Evolutionary conservation across 2,329 filamentous ascomycete genomes (phyloP).

Genomic region (Cryphonectria parasitica): DNA sequence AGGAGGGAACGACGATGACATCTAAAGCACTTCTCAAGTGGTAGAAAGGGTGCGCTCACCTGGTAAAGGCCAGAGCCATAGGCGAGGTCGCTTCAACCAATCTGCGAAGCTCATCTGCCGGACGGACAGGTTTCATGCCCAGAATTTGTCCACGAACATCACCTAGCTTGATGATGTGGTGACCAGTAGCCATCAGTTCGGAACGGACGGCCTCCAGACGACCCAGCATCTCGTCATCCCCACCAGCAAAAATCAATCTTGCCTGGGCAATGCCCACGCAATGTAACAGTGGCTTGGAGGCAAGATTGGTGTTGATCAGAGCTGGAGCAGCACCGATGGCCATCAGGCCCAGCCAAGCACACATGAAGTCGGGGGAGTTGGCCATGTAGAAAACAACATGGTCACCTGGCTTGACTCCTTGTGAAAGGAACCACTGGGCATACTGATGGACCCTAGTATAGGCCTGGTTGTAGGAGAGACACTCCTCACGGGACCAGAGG

Average conservation of each 20-base stretch:
- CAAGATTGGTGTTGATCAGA: conserved; percentile 72
- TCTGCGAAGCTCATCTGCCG: conserved; percentile 58
- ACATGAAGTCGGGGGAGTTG: conserved; percentile 70
- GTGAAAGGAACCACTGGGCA: conserved; percentile 62
- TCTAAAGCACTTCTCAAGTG: neutral
- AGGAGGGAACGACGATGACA: neutral
- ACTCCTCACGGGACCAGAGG: conserved; percentile 68
- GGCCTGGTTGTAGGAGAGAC: conserved; percentile 62
- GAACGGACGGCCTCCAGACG: conserved; percentile 62
- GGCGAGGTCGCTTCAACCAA: conserved; percentile 57
- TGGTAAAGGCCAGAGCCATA: conserved; percentile 71
- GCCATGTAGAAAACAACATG: conserved; percentile 69
- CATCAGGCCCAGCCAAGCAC: conserved; percentile 67
- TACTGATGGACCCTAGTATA: conserved; percentile 63
- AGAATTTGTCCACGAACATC: conserved; percentile 47
- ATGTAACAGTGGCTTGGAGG: conserved; percentile 66
- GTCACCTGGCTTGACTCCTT: conserved; percentile 62
- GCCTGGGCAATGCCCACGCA: conserved; percentile 63
- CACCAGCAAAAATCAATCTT: conserved; percentile 62
- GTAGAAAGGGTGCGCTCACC: neutral
- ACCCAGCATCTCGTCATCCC: conserved; percentile 54
- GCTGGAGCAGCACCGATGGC: conserved; percentile 70
- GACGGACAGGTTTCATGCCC: conserved; percentile 52
- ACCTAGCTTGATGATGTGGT: conserved; percentile 60
- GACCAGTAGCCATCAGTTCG: conserved; percentile 53